Conservation (phyloP, 2,329 filamentous ascomycete genomes). For the Sporothrix dimorphospora region DNA sequence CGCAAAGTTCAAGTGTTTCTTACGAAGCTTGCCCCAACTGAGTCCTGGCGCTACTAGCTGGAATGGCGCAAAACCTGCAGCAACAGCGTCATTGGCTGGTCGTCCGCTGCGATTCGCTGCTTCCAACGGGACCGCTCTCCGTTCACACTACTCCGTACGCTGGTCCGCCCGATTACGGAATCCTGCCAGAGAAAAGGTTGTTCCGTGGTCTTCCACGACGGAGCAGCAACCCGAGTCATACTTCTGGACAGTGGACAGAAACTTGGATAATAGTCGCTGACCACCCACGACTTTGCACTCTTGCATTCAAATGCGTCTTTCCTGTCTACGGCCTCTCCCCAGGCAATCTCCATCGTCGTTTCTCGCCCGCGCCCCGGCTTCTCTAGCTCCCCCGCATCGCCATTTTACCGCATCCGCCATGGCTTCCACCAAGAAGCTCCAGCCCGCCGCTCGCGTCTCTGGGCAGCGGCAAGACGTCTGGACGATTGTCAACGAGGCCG, state of each 20-base stretch:
- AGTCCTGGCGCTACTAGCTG: slow-evolving; percentile 14
- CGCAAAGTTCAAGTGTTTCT: not conserved
- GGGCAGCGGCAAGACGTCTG: slow-evolving; percentile 48
- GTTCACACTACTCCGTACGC: not conserved
- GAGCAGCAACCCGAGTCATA: not conserved
- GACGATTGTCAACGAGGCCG: slow-evolving; percentile 58
- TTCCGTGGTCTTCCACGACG: not conserved
- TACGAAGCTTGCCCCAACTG: not conserved
- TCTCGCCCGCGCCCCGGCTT: too few relatives aligned
- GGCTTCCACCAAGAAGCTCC: slow-evolving; percentile 39
- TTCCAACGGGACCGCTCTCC: slow-evolving; percentile 2
- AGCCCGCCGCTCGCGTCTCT: slow-evolving; percentile 46
- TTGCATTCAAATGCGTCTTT: slow-evolving; percentile 22
- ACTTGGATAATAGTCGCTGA: not conserved
- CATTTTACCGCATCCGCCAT: slow-evolving; percentile 21
- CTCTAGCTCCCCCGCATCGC: slow-evolving; percentile 1
- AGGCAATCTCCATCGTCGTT: slow-evolving; percentile 1
- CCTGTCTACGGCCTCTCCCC: not conserved
- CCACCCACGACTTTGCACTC: not conserved
- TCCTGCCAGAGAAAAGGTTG: not conserved
- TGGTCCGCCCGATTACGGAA: not conserved
- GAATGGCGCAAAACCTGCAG: slow-evolving; percentile 24
- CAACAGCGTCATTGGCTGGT: slow-evolving; percentile 23
- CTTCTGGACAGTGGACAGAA: not conserved
- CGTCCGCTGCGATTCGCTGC: slow-evolving; percentile 18